Evolutionary conservation across 2,329 filamentous ascomycete species (phyloP).

Genomic region (Aphanocladium album): DNA sequence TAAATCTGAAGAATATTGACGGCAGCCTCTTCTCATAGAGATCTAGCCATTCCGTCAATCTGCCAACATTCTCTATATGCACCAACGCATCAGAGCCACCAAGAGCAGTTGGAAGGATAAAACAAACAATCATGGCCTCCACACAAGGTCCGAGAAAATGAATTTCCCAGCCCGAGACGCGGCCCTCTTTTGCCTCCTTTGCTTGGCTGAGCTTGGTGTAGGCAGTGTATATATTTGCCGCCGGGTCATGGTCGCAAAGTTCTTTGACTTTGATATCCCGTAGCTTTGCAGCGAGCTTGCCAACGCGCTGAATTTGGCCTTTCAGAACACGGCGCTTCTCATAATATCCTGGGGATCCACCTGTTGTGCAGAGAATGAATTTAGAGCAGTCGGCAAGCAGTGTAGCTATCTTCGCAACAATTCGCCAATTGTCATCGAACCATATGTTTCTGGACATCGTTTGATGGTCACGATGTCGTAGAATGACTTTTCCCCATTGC

Average conservation of each 20-base stretch:
- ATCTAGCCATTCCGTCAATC: background rate
- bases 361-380: background rate
- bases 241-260: background rate
- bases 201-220: background rate
- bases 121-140: background rate
- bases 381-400: background rate
- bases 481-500: background rate
- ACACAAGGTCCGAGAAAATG: background rate
- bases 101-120: background rate
- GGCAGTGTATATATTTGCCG: background rate
- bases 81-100: background rate
- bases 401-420: background rate
- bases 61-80: background rate
- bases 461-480: background rate
- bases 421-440: background rate
- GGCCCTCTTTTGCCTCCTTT: background rate
- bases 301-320: background rate
- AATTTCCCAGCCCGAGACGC: background rate
- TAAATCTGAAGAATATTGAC: background rate
- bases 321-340: background rate
- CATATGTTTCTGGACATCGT: background rate
- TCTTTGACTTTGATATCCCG: background rate
- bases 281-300: background rate
- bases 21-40: background rate
- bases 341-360: background rate